Conservation (phyloP, 805 yeast genomes). For the Metschnikowia anglica region DNA sequence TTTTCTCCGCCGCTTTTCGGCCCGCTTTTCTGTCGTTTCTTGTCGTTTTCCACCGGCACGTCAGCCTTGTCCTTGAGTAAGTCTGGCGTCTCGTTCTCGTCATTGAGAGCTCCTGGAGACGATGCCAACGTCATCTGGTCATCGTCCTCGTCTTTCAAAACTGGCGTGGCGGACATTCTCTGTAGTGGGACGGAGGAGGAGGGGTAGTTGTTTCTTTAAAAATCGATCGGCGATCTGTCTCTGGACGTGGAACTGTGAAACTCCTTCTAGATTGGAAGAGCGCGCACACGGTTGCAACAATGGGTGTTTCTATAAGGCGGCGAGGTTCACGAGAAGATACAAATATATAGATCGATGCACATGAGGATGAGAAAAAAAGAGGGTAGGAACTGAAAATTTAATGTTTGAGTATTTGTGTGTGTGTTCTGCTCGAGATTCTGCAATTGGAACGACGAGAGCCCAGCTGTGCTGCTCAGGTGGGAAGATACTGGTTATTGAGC, state of each 20-base stretch:
- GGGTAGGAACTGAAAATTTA: too few relatives aligned
- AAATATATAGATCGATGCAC: too few relatives aligned
- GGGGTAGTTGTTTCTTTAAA: background rate
- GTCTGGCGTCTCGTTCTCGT: slow-evolving; percentile 10
- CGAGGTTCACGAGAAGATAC: background rate
- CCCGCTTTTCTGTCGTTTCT: slow-evolving; percentile 16
- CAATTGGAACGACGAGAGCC: too few relatives aligned
- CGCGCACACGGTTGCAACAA: background rate
- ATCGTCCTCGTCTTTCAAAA: slow-evolving; percentile 18
- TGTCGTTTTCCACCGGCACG: slow-evolving; percentile 13
- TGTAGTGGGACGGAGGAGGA: background rate
- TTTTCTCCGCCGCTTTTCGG: background rate
- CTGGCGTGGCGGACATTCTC: slow-evolving; percentile 15
- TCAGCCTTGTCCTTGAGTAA: slow-evolving; percentile 5
- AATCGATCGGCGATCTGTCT: background rate
- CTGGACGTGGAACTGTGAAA: background rate
- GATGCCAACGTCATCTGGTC: slow-evolving; percentile 11
- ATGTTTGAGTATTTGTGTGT: too few relatives aligned
- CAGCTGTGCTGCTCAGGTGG: too few relatives aligned
- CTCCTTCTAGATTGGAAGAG: background rate
- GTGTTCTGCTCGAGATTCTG: too few relatives aligned
- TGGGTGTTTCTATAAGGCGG: background rate
- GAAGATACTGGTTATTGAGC: too few relatives aligned
- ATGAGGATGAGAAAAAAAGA: too few relatives aligned
- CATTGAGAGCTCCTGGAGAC: slow-evolving; percentile 16